Conservation (phyloP, 805 yeast genomes). For the Metschnikowia anglica region DNA sequence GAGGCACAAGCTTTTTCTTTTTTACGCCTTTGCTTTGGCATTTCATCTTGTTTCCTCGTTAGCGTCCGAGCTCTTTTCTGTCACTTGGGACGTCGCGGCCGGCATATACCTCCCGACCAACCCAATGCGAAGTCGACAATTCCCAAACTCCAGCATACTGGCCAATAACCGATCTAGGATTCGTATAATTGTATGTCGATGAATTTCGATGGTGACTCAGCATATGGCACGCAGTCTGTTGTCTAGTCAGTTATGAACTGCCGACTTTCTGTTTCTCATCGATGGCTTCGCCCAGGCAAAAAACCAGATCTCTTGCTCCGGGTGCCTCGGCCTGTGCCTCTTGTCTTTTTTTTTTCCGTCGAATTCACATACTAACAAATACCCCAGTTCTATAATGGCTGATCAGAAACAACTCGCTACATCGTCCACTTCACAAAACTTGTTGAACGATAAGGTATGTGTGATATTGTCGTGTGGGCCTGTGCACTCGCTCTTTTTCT, state of each 20-base stretch:
- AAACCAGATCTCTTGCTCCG: not conserved
- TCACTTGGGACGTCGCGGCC: constrained; percentile 1
- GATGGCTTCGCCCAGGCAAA: not conserved
- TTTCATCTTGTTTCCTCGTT: no score
- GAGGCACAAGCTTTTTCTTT: no score
- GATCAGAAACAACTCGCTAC: constrained; percentile 36
- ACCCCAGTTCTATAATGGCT: constrained; percentile 23
- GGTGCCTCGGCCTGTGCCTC: not conserved
- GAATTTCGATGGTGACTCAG: no score
- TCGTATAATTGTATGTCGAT: constrained; percentile 6
- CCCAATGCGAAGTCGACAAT: constrained; percentile 14
- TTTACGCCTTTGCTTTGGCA: no score
- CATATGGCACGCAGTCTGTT: no score
- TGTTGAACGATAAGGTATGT: constrained; percentile 57
- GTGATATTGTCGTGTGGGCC: constrained; percentile 11
- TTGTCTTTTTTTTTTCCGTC: no score
- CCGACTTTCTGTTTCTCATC: no score
- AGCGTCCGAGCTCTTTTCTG: no score
- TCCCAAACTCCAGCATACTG: not conserved
- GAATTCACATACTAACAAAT: constrained; percentile 14
- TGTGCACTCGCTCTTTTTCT: not conserved
- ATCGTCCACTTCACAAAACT: constrained; percentile 51
- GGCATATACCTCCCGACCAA: constrained; percentile 8
- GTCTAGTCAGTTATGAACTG: no score
- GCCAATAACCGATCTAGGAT: constrained; percentile 1